Conservation (phyloP, 2,329 filamentous ascomycete genomes). For the Didymella lethalis region DNA sequence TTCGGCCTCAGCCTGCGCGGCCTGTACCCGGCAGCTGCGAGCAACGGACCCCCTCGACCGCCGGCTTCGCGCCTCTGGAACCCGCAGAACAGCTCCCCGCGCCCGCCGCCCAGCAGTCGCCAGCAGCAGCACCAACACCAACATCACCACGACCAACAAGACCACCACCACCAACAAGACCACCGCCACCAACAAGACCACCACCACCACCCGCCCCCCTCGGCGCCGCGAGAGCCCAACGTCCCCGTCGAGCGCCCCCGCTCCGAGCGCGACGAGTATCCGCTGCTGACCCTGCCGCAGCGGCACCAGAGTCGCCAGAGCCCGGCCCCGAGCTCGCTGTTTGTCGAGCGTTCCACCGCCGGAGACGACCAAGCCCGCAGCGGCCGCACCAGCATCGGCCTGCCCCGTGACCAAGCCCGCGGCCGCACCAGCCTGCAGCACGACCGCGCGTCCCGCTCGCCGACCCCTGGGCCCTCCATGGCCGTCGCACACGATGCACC, state of each 20-base stretch:
- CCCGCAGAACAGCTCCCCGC: conserved; percentile 67
- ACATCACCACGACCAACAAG: no score
- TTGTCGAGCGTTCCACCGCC: conserved; percentile 51
- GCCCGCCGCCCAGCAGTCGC: conserved; percentile 37
- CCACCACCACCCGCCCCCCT: conserved; percentile 6
- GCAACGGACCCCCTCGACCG: conserved; percentile 39
- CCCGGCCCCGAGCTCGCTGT: conserved; percentile 47
- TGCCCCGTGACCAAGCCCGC: conserved; percentile 51
- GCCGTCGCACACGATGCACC: conserved; percentile 31
- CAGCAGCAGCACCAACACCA: conserved; percentile 30
- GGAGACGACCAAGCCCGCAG: conserved; percentile 50
- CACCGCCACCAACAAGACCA: no score
- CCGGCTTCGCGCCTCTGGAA: conserved; percentile 66
- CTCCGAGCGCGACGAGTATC: conserved; percentile 59
- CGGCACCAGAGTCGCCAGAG: conserved; percentile 61
- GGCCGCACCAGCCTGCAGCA: conserved; percentile 36
- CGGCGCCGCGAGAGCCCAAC: conserved; percentile 49
- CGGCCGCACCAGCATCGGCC: conserved; percentile 61
- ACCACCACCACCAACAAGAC: not conserved
- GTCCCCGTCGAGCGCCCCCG: conserved; percentile 52
- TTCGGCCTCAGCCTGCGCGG: conserved; percentile 47
- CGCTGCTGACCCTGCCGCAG: conserved; percentile 65
- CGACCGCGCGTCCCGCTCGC: conserved; percentile 31
- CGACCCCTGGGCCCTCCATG: conserved; percentile 39
- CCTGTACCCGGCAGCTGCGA: conserved; percentile 27